These are phyloP conservation scores for Aspergillus fijiensis DNA, from an alignment of 2,329 filamentous ascomycete species.

Conservation along the genomic window DNA sequence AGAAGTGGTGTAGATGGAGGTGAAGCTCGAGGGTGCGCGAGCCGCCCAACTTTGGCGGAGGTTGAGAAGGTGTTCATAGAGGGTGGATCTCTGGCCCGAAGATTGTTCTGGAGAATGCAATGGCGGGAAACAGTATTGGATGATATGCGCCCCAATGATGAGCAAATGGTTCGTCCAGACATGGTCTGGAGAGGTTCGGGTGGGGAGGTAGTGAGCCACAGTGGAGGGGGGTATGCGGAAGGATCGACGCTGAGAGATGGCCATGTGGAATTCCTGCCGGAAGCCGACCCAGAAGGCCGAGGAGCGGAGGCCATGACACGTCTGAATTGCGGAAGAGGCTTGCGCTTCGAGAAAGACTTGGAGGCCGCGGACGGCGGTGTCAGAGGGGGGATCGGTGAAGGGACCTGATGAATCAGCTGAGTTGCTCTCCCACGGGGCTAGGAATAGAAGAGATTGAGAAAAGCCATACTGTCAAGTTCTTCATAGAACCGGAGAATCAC, in stretches of 20 bases:
- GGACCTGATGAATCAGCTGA: constrained; percentile 12
- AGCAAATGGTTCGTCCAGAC: constrained; percentile 56
- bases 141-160: constrained; percentile 58
- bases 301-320: constrained; percentile 8
- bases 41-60: not conserved
- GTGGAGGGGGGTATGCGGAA: constrained; percentile 15
- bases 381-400: constrained; percentile 20
- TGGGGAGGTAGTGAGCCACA: not conserved
- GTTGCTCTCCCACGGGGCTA: not conserved
- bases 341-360: constrained; percentile 28
- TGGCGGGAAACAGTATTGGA: constrained; percentile 60
- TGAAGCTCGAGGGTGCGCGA: not conserved
- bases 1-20: not conserved
- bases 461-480: constrained; percentile 35
- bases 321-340: constrained; percentile 5
- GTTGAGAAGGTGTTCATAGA: not conserved
- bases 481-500: constrained; percentile 46
- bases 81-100: not conserved
- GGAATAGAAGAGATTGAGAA: too few species aligned
- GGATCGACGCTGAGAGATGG: constrained; percentile 39
- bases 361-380: constrained; percentile 22
- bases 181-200: not conserved
- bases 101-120: not conserved
- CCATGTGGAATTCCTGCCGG: constrained; percentile 50
- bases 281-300: constrained; percentile 26